These are phyloP conservation scores for Aquilaria malaccensis DNA, from an alignment of 345 rosid species.

Conservation along the genomic window DNA sequence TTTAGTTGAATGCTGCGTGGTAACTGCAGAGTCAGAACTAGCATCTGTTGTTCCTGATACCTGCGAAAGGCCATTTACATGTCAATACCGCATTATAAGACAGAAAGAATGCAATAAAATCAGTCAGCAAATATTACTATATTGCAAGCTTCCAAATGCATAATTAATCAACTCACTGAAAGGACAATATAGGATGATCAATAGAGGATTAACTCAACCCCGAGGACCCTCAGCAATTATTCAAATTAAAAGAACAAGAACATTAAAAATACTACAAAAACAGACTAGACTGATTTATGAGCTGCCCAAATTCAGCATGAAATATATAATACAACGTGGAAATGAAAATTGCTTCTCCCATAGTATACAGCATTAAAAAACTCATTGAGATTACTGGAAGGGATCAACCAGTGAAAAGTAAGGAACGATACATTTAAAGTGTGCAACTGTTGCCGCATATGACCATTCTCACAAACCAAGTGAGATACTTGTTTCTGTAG, in stretches of 20 bases:
- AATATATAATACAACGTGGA: too few relatives aligned
- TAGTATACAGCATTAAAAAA: background rate
- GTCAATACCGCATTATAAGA: too few relatives aligned
- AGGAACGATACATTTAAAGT: constrained; percentile 36
- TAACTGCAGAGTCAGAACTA: constrained; percentile 93
- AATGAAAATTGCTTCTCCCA: background rate
- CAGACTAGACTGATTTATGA: background rate
- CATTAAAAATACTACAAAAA: constrained; percentile 1
- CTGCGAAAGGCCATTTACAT: constrained; percentile 21
- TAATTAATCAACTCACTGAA: too few relatives aligned
- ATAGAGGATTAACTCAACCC: too few relatives aligned
- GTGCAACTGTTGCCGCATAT: constrained; percentile 83
- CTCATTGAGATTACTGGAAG: background rate
- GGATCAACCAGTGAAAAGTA: constrained; percentile 5
- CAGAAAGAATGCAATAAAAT: too few relatives aligned
- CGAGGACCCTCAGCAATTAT: too few relatives aligned
- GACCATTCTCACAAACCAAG: constrained; percentile 87
- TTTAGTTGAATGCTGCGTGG: constrained; percentile 86
- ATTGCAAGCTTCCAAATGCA: too few relatives aligned
- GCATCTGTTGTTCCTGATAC: constrained; percentile 73
- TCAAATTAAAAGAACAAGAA: too few relatives aligned
- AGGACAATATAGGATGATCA: too few relatives aligned
- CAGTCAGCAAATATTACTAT: too few relatives aligned
- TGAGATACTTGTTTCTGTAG: constrained; percentile 98
- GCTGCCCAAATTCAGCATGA: background rate